phyloP scores from a whole-genome alignment of 305 asterid genomes.

The Fraxinus albicans region DNA sequence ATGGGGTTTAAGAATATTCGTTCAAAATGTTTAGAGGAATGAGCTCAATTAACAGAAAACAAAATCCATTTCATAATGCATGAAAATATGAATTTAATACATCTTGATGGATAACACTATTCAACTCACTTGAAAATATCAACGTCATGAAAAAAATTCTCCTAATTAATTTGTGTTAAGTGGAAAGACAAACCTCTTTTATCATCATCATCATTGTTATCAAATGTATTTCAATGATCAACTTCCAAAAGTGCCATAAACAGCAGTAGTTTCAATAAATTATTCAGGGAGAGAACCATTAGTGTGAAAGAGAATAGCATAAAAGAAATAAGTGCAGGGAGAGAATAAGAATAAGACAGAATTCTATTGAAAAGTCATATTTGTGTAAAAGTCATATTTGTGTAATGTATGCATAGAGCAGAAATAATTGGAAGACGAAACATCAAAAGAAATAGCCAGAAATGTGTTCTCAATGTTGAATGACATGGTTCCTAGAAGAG shows the following conservation, averaged over 20 bases:
- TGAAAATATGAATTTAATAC: not conserved
- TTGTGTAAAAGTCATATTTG: not conserved
- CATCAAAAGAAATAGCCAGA: not conserved
- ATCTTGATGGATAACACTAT: not conserved
- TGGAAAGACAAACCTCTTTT: slow-evolving; percentile 27
- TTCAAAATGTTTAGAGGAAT: slow-evolving; percentile 2
- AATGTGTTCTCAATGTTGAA: not conserved
- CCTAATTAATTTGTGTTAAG: not conserved
- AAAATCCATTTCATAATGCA: slow-evolving; percentile 6
- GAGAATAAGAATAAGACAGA: not conserved
- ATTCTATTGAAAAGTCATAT: not conserved
- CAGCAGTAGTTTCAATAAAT: not conserved
- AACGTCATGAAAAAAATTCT: not conserved
- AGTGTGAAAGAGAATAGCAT: not conserved
- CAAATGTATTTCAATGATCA: not conserved
- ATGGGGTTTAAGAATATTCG: not conserved
- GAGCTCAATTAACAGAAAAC: not conserved
- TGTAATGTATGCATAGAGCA: not conserved
- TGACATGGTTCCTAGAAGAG: not conserved
- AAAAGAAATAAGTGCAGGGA: not conserved
- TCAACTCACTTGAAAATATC: not conserved
- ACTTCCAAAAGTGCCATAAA: too few species aligned
- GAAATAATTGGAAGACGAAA: not conserved
- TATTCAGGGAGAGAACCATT: not conserved
- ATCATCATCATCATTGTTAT: not conserved